Evolutionary conservation across 352 stramenopile species (phyloP).

Genomic region (Pythium graminicola): DNA sequence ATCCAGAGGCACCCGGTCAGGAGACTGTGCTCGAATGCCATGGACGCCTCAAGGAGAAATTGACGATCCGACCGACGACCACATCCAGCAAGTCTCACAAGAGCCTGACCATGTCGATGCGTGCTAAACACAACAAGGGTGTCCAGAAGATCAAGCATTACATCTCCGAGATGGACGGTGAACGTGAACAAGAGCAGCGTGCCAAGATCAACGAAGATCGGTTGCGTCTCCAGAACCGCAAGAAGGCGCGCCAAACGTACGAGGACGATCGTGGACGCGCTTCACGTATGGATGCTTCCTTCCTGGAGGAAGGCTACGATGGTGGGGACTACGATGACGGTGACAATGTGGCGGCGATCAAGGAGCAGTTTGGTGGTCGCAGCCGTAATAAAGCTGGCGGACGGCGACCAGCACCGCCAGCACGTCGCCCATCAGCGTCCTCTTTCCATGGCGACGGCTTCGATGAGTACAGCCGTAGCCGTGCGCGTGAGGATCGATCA

Average conservation of each 20-base stretch:
- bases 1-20: conserved; percentile 46
- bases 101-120: conserved; percentile 86
- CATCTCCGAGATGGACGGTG: conserved; percentile 79
- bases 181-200: conserved; percentile 73
- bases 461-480: conserved; percentile 69
- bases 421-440: conserved; percentile 29
- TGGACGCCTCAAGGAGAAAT: conserved; percentile 69
- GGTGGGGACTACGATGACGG: conserved; percentile 77
- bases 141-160: conserved; percentile 83
- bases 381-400: conserved; percentile 25
- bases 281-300: conserved; percentile 72
- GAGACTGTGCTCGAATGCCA: conserved; percentile 83
- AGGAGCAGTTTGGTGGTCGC: conserved; percentile 68
- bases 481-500: conserved; percentile 53
- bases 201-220: conserved; percentile 84
- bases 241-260: conserved; percentile 77
- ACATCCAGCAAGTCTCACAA: conserved; percentile 81
- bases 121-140: conserved; percentile 85
- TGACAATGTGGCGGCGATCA: conserved; percentile 78
- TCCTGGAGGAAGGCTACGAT: conserved; percentile 76
- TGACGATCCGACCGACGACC: conserved; percentile 84
- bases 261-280: conserved; percentile 73
- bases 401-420: conserved; percentile 26
- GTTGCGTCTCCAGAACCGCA: conserved; percentile 77
- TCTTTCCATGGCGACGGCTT: conserved; percentile 59